These are phyloP conservation scores for Spergularia marina DNA, from an alignment of 148 eudicot species.

Conservation along the genomic window DNA sequence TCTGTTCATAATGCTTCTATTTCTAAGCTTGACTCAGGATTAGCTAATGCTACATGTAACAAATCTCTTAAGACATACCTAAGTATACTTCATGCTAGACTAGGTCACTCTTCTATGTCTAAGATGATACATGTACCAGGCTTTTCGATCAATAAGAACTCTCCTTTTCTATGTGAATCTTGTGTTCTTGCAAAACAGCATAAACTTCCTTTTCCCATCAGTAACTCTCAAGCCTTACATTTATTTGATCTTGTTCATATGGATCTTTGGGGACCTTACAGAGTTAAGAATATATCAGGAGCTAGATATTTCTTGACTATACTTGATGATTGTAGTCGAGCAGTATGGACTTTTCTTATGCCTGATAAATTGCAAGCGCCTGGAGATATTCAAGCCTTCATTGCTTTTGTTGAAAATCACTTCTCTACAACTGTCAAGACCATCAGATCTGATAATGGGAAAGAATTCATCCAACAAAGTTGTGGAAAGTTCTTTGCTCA, in stretches of 20 bases:
- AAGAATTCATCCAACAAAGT: background rate
- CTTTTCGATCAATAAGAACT: background rate
- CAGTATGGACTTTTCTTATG: background rate
- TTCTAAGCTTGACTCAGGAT: too few species aligned
- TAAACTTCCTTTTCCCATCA: background rate
- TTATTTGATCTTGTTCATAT: background rate
- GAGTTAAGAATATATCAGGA: background rate
- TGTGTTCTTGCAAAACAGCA: background rate
- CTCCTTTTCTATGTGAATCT: background rate
- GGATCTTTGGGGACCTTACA: slow-evolving; percentile 6
- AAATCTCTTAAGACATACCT: too few species aligned
- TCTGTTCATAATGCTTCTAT: too few species aligned
- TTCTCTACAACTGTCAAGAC: background rate
- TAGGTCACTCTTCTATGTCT: background rate
- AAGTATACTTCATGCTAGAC: background rate
- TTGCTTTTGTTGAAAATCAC: background rate
- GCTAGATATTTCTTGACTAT: background rate
- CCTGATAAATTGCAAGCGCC: background rate
- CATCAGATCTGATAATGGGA: slow-evolving; percentile 6
- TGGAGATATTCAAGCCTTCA: fast-evolving
- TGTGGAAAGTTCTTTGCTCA: background rate
- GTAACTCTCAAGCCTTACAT: background rate
- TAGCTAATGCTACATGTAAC: too few species aligned
- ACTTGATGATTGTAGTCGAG: too few species aligned
- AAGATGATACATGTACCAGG: background rate